Evolutionary conservation across 108 stramenopile species (phyloP).

Genomic region (Stephanodiscus triporus): DNA sequence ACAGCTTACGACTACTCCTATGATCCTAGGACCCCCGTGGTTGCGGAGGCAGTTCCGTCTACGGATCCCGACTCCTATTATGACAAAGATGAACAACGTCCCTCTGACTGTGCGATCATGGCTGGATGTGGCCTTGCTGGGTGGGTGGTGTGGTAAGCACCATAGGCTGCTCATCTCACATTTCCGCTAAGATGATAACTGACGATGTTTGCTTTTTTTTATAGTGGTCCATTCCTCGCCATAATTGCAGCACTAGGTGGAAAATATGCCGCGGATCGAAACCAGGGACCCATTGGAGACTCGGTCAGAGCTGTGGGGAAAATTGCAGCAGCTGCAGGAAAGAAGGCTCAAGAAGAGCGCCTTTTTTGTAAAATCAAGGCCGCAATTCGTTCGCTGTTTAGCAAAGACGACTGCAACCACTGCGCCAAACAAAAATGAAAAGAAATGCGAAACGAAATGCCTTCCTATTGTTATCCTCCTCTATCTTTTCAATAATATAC

Average conservation of each 20-base stretch:
- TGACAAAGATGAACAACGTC: constrained; percentile 25
- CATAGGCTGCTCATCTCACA: background rate
- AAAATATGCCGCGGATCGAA: constrained; percentile 28
- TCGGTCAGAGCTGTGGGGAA: constrained; percentile 40
- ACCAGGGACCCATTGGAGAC: constrained; percentile 41
- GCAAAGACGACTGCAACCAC: constrained; percentile 21
- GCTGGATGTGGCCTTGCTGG: constrained; percentile 44
- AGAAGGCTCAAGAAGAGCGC: constrained; percentile 35
- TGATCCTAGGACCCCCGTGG: constrained; percentile 26
- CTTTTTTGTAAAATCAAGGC: constrained; percentile 40
- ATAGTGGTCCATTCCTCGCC: constrained; percentile 44
- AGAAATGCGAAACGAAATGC: background rate
- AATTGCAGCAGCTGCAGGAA: constrained; percentile 41
- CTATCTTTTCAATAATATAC: background rate
- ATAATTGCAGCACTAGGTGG: constrained; percentile 42
- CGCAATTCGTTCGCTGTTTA: constrained; percentile 32
- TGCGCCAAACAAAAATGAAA: constrained; percentile 5
- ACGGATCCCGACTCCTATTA: constrained; percentile 3
- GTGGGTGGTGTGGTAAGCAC: constrained; percentile 31
- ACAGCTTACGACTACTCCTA: constrained; percentile 10
- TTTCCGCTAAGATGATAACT: background rate
- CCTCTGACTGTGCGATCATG: constrained; percentile 40
- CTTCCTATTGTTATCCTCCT: background rate
- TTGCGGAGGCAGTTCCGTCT: constrained; percentile 30
- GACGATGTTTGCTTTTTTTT: background rate